Conservation (phyloP, 75 land plant species). For the Cunninghamia lanceolata region DNA sequence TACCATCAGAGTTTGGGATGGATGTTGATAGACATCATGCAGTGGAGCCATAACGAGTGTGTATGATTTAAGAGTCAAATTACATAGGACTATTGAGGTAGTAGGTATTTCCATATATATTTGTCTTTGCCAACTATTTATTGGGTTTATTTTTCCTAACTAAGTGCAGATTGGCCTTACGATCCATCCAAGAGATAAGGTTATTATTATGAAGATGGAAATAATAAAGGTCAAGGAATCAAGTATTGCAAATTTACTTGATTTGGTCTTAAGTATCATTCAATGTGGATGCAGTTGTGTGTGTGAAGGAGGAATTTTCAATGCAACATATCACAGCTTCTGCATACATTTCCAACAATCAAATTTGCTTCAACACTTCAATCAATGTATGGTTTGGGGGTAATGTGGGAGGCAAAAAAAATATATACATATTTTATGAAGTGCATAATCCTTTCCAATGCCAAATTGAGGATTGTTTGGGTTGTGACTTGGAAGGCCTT, state of each 20-base stretch:
- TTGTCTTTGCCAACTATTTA: slow-evolving; percentile 38
- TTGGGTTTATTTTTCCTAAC: slow-evolving; percentile 26
- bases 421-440: no score
- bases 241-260: no score
- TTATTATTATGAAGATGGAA: slow-evolving; percentile 46
- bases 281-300: slow-evolving; percentile 11
- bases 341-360: no score
- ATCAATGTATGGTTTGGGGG: no score
- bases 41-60: slow-evolving; percentile 32
- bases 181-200: slow-evolving; percentile 48
- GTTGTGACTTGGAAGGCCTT: no score
- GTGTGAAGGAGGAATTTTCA: slow-evolving; percentile 24
- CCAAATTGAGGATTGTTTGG: no score
- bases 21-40: slow-evolving; percentile 26
- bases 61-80: slow-evolving; percentile 23
- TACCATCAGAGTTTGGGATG: slow-evolving; percentile 68
- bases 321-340: no score
- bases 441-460: no score
- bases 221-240: no score
- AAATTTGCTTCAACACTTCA: no score
- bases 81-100: slow-evolving; percentile 43
- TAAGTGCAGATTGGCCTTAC: slow-evolving; percentile 12
- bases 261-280: background rate
- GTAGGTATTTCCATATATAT: slow-evolving; percentile 62
- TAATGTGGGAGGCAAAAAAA: no score